These are phyloP conservation scores for Epithele typhae DNA, from an alignment of 768 basidiomycete genomes.

Conservation along the genomic window DNA sequence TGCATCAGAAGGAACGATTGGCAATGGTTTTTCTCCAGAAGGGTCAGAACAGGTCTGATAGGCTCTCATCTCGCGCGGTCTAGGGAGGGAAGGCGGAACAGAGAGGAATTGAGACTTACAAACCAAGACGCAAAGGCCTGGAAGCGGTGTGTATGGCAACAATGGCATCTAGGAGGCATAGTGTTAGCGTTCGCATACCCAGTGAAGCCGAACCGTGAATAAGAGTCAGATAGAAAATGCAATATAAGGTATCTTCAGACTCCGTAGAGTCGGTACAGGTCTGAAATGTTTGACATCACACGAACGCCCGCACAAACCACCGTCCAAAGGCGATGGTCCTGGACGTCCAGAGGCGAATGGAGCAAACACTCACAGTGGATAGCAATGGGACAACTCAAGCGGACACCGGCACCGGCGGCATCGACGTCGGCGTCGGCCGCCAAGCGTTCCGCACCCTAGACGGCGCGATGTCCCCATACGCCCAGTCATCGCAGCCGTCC, in stretches of 20 bases:
- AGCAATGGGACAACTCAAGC: conserved; percentile 1
- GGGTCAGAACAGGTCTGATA: conserved; percentile 68
- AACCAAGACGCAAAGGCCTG: neutral
- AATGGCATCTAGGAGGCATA: conserved; percentile 1
- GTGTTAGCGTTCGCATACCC: conserved; percentile 15
- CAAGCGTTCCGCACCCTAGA: conserved; percentile 35
- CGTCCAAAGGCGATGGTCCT: too few relatives aligned
- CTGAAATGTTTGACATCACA: conserved; percentile 66
- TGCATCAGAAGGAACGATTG: conserved; percentile 34
- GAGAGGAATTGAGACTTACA: conserved; percentile 31
- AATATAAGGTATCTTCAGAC: conserved; percentile 56
- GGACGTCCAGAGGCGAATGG: too few relatives aligned
- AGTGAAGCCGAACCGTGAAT: conserved; percentile 1
- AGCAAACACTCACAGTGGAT: conserved; percentile 18
- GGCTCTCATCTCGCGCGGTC: conserved; percentile 40
- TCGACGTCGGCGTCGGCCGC: conserved; percentile 20
- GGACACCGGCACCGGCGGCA: conserved; percentile 19
- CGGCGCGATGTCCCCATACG: conserved; percentile 47
- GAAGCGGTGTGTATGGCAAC: neutral
- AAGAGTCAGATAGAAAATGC: conserved; percentile 47
- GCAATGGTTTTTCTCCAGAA: conserved; percentile 50
- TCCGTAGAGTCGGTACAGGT: conserved; percentile 68
- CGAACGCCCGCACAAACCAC: too few relatives aligned
- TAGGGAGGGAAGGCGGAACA: neutral
- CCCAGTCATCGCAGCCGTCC: conserved; percentile 45